A percentile compares a stretch with the other conserved stretches of the same genome.
Conservation (phyloP, 2,329 filamentous ascomycete species). For the Gnomoniopsis smithogilvyi region DNA sequence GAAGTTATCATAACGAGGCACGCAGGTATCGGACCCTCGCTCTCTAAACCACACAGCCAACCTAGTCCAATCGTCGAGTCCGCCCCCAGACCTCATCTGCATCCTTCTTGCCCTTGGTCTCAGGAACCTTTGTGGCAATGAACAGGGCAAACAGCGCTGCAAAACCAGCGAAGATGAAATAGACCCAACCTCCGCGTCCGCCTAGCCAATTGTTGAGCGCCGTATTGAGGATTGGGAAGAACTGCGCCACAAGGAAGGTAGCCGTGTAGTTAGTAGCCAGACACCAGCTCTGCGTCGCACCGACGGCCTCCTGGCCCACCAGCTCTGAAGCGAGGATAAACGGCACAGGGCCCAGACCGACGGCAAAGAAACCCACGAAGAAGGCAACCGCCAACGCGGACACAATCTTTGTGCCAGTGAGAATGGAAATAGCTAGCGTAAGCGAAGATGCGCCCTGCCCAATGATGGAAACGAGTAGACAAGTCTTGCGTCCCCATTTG, state of each 20-base stretch:
- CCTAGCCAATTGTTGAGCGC: conserved; percentile 62
- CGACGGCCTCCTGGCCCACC: conserved; percentile 85
- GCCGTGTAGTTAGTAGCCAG: conserved; percentile 84
- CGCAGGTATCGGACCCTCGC: background rate
- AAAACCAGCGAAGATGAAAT: conserved; percentile 83
- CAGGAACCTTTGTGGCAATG: conserved; percentile 72
- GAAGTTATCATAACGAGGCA: background rate
- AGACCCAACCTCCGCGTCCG: conserved; percentile 71
- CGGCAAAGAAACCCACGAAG: conserved; percentile 87
- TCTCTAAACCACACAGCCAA: background rate
- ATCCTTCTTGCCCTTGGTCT: conserved; percentile 82
- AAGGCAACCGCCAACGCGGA: conserved; percentile 78
- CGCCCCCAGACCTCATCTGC: conserved; percentile 91
- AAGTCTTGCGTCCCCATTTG: conserved; percentile 80
- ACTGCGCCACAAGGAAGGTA: conserved; percentile 90
- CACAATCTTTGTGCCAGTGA: conserved; percentile 66
- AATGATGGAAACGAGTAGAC: conserved; percentile 75
- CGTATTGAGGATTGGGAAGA: conserved; percentile 85
- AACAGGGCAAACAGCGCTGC: conserved; percentile 69
- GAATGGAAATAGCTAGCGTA: conserved; percentile 76
- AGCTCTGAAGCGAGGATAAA: conserved; percentile 93
- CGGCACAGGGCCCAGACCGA: conserved; percentile 88
- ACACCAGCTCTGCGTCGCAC: conserved; percentile 85
- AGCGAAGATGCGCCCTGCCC: conserved; percentile 82
- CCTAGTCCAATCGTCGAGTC: conserved; percentile 49